Percentiles rank a stretch among this genome's conserved stretches.
Evolutionary conservation across 768 basidiomycete genomes (phyloP).

Genomic region (Tulasnella sp.): DNA sequence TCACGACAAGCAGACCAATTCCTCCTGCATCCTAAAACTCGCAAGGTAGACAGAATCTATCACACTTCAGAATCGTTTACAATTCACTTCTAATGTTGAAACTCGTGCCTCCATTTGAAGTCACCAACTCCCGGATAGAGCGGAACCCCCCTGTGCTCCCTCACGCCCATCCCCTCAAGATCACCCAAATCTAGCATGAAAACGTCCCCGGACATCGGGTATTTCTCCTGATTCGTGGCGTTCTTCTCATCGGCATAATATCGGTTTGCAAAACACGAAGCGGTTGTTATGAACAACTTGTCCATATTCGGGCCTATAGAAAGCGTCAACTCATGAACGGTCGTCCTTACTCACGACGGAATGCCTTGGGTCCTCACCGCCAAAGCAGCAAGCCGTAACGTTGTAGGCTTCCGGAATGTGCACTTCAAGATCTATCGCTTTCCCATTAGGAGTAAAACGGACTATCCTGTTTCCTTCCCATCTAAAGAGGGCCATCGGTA

Average conservation of each 20-base stretch:
- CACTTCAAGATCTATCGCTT: slow-evolving; percentile 50
- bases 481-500: slow-evolving; percentile 35
- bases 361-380: slow-evolving; percentile 43
- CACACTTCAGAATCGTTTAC: neutral
- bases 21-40: neutral
- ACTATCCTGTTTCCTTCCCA: slow-evolving; percentile 63
- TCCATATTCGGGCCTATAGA: slow-evolving; percentile 54
- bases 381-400: slow-evolving; percentile 66
- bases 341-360: neutral
- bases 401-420: slow-evolving; percentile 58
- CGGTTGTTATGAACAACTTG: slow-evolving; percentile 57
- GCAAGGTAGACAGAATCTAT: neutral
- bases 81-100: neutral
- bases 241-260: slow-evolving; percentile 43
- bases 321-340: neutral
- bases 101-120: slow-evolving; percentile 22
- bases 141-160: neutral
- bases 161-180: neutral
- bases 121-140: neutral
- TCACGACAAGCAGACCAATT: neutral
- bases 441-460: slow-evolving; percentile 52
- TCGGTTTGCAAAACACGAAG: slow-evolving; percentile 45
- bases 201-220: slow-evolving; percentile 54
- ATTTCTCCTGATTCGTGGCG: slow-evolving; percentile 44
- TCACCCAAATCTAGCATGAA: slow-evolving; percentile 48